phyloP scores from a whole-genome alignment of 2,329 filamentous ascomycete species.

The Thielaviopsis euricoi region DNA sequence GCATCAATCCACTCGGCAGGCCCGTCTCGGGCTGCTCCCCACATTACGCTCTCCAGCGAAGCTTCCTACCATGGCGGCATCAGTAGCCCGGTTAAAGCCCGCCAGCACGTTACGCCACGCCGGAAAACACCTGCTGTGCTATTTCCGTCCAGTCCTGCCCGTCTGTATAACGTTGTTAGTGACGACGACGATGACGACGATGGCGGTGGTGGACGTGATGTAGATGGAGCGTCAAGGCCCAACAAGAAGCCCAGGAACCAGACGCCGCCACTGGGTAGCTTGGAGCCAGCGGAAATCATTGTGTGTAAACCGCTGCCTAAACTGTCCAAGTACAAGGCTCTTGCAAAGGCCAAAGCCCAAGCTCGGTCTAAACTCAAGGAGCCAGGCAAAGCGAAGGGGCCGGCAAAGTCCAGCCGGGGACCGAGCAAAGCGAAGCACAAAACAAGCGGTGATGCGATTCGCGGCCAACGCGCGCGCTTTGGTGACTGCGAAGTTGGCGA shows the following conservation, averaged over 20 bases:
- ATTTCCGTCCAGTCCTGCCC: constrained; percentile 8
- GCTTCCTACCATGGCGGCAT: background rate
- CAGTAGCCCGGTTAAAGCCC: background rate
- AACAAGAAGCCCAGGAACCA: background rate
- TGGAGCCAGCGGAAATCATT: background rate
- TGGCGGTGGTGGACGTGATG: too few species aligned
- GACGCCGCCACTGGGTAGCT: background rate
- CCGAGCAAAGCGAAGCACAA: background rate
- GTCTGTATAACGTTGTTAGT: constrained; percentile 6
- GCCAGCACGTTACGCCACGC: background rate
- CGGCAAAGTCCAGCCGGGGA: background rate
- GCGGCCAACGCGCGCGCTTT: background rate
- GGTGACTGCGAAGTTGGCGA: constrained; percentile 9
- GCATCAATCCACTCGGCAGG: background rate
- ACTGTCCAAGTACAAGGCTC: background rate
- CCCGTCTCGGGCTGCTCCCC: background rate
- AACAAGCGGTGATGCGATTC: background rate
- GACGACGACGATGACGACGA: constrained; percentile 5
- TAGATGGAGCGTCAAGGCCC: background rate
- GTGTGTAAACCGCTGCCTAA: background rate
- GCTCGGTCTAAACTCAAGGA: too few species aligned
- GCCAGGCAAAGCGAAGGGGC: background rate
- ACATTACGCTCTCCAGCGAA: background rate
- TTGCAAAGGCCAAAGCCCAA: too few species aligned
- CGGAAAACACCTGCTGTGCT: background rate